Evolutionary conservation across 2,329 filamentous ascomycete genomes (phyloP).

Genomic region (Fusarium incarnatum): DNA sequence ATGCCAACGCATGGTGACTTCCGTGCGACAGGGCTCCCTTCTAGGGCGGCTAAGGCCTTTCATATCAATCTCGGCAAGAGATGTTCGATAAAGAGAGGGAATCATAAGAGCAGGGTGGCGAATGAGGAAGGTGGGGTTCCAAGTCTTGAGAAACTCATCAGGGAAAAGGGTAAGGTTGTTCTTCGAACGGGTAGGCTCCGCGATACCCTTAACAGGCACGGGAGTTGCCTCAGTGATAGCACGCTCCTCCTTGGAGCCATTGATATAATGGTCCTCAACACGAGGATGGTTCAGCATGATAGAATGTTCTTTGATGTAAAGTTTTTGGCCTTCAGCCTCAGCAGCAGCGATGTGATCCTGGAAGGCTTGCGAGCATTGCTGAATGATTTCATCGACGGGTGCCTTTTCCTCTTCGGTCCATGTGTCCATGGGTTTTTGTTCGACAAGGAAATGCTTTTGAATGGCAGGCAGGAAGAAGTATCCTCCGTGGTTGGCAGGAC

Average conservation of each 20-base stretch:
- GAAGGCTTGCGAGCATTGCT: slow-evolving; percentile 26
- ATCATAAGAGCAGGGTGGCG: slow-evolving; percentile 32
- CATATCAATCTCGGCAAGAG: background rate
- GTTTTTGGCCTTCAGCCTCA: slow-evolving; percentile 19
- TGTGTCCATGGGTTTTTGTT: slow-evolving; percentile 12
- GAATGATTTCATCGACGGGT: background rate
- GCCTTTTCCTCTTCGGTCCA: slow-evolving; percentile 32
- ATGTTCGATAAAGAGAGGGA: slow-evolving; percentile 34
- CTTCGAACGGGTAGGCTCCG: slow-evolving; percentile 22
- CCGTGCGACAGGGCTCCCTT: slow-evolving; percentile 9
- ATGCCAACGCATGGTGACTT: slow-evolving; percentile 31
- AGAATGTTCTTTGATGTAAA: slow-evolving; percentile 36
- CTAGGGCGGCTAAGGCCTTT: background rate
- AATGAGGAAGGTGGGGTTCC: slow-evolving; percentile 40
- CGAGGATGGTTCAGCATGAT: slow-evolving; percentile 23
- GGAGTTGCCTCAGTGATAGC: background rate
- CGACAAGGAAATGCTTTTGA: slow-evolving; percentile 2
- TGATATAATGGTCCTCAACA: slow-evolving; percentile 6
- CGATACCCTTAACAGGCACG: background rate
- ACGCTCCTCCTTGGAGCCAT: background rate
- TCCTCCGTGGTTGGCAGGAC: slow-evolving; percentile 24
- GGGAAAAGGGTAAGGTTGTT: slow-evolving; percentile 36
- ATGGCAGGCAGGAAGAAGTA: slow-evolving; percentile 34
- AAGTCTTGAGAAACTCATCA: slow-evolving; percentile 40
- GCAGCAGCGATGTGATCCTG: slow-evolving; percentile 26